Percentiles rank a stretch among this genome's conserved stretches.
These are phyloP conservation scores for Russula foetens DNA, from an alignment of 768 basidiomycete genomes.

Conservation along the genomic window DNA sequence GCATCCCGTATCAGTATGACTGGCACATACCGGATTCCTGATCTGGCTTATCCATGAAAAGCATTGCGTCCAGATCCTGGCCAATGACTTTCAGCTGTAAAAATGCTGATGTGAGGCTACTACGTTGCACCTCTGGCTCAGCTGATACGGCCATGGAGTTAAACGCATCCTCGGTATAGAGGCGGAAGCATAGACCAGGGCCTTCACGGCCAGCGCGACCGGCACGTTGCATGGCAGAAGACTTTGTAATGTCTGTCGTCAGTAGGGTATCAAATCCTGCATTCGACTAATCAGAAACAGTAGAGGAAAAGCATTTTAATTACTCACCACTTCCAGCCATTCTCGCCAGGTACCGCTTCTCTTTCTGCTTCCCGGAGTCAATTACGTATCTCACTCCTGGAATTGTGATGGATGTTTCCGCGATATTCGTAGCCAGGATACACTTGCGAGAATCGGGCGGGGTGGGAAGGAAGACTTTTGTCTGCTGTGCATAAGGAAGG, in stretches of 20 bases:
- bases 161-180: slow-evolving; percentile 84
- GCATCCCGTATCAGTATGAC: not conserved
- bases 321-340: slow-evolving; percentile 56
- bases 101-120: slow-evolving; percentile 73
- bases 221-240: slow-evolving; percentile 87
- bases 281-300: not conserved
- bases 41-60: slow-evolving; percentile 86
- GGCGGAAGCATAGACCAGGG: slow-evolving; percentile 78
- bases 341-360: slow-evolving; percentile 76
- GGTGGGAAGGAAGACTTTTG: slow-evolving; percentile 64
- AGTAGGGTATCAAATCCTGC: slow-evolving; percentile 83
- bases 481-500: slow-evolving; percentile 68
- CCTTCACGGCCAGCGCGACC: slow-evolving; percentile 97
- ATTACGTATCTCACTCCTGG: slow-evolving; percentile 94
- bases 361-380: slow-evolving; percentile 93
- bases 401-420: slow-evolving; percentile 96
- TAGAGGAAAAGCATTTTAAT: not conserved
- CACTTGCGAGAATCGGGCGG: slow-evolving; percentile 74
- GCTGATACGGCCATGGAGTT: slow-evolving; percentile 52
- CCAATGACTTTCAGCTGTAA: slow-evolving; percentile 82
- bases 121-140: slow-evolving; percentile 88
- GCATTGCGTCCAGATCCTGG: slow-evolving; percentile 71
- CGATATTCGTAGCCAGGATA: slow-evolving; percentile 95
- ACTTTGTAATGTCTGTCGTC: slow-evolving; percentile 77
- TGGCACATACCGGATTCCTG: slow-evolving; percentile 55